Conservation (phyloP, 305 asterid species). For the Salvia sclarea region DNA sequence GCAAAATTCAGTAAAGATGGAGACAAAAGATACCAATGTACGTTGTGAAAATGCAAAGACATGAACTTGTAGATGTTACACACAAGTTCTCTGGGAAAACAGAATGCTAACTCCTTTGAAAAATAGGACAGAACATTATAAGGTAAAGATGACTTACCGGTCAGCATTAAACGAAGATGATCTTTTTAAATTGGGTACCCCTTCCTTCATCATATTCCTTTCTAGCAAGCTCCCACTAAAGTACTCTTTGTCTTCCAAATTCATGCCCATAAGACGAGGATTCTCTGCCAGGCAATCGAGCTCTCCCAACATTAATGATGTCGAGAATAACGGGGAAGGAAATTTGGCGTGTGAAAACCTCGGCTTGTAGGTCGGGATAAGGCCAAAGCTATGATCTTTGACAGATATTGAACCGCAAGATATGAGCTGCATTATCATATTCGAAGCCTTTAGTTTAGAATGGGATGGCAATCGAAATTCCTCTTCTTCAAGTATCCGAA, state of each 20-base stretch:
- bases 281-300: conserved; percentile 71
- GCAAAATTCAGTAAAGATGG: background rate
- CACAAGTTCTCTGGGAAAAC: too few relatives aligned
- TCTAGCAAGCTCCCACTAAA: conserved; percentile 91
- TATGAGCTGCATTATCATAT: conserved; percentile 82
- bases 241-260: conserved; percentile 83
- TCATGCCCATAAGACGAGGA: conserved; percentile 63
- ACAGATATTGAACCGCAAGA: conserved; percentile 93
- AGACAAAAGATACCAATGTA: background rate
- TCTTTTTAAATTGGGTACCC: conserved; percentile 61
- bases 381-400: conserved; percentile 82
- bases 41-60: background rate
- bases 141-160: conserved; percentile 44
- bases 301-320: conserved; percentile 74
- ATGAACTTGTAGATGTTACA: too few relatives aligned
- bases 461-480: conserved; percentile 58
- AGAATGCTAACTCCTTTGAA: background rate
- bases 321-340: conserved; percentile 77
- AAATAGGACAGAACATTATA: background rate
- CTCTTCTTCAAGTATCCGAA: conserved; percentile 81
- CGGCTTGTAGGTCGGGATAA: conserved; percentile 80
- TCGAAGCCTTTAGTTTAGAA: conserved; percentile 76
- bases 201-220: conserved; percentile 68
- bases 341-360: conserved; percentile 79
- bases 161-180: conserved; percentile 82